A percentile compares a stretch with the other conserved stretches of the same genome.
These are phyloP conservation scores for Fusarium chaquense DNA, from an alignment of 2,329 filamentous ascomycete species.

Conservation along the genomic window DNA sequence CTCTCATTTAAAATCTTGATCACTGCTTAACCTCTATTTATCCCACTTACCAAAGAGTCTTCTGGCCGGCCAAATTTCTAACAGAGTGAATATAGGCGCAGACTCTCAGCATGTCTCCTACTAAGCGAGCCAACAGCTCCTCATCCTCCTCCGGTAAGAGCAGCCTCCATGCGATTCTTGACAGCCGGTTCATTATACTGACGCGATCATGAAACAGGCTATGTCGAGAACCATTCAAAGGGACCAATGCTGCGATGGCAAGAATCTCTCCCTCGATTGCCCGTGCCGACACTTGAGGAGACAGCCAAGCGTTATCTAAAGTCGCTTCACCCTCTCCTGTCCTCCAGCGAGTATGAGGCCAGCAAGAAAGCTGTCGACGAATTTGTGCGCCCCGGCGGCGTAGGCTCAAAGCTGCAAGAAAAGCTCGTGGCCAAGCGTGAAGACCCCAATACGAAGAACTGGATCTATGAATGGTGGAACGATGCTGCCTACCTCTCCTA, in stretches of 20 bases:
- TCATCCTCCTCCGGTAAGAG: constrained; percentile 61
- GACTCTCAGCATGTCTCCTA: constrained; percentile 62
- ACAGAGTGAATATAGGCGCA: constrained; percentile 37
- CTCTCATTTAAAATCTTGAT: constrained; percentile 1
- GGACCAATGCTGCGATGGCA: constrained; percentile 87
- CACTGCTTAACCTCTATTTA: not conserved
- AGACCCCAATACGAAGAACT: constrained; percentile 87
- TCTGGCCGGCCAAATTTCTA: not conserved
- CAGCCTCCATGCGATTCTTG: not conserved
- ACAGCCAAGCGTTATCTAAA: constrained; percentile 85
- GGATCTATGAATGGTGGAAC: constrained; percentile 99
- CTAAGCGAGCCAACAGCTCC: constrained; percentile 69
- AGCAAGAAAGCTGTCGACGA: constrained; percentile 88
- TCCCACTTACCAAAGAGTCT: not conserved
- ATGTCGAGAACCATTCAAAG: constrained; percentile 83
- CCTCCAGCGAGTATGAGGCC: constrained; percentile 73
- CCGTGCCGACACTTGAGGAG: constrained; percentile 85
- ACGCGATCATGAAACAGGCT: constrained; percentile 64
- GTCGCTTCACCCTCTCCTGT: constrained; percentile 80
- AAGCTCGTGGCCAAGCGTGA: constrained; percentile 83
- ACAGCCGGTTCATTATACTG: constrained; percentile 19
- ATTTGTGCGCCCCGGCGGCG: constrained; percentile 88
- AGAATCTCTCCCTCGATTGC: constrained; percentile 83
- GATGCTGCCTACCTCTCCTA: constrained; percentile 91
- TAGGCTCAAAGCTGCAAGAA: constrained; percentile 87